A percentile compares a stretch with the other conserved stretches of the same genome.
Evolutionary conservation across 495 filamentous ascomycete species (phyloP).

Genomic region (Neurospora sp.): DNA sequence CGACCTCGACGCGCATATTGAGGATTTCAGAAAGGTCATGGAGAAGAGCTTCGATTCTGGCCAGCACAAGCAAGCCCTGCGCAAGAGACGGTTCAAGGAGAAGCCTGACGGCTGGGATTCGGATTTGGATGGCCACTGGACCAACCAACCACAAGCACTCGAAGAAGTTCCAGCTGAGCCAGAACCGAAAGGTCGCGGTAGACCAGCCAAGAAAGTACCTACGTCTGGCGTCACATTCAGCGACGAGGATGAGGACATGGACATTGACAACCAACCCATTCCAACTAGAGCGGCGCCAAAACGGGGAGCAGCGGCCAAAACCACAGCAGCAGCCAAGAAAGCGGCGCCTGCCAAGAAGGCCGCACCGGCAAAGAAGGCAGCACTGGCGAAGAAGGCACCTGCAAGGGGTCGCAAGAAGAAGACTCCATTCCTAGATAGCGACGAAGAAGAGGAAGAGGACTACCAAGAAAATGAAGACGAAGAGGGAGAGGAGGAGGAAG

Average conservation of each 20-base stretch:
- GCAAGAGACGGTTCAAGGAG: constrained; percentile 47
- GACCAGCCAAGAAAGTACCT: constrained; percentile 6
- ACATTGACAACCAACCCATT: constrained; percentile 23
- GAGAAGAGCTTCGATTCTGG: constrained; percentile 66
- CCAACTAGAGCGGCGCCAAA: constrained; percentile 22
- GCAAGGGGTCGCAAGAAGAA: constrained; percentile 37
- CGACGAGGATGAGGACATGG: constrained; percentile 29
- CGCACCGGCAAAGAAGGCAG: constrained; percentile 31
- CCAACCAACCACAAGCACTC: constrained; percentile 62
- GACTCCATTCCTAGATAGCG: constrained; percentile 46
- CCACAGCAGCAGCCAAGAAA: constrained; percentile 31
- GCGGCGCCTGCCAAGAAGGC: constrained; percentile 31
- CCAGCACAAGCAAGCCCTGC: constrained; percentile 45
- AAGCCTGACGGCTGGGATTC: constrained; percentile 83
- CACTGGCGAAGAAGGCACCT: constrained; percentile 27
- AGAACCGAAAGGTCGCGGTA: constrained; percentile 28
- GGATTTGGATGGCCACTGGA: constrained; percentile 79
- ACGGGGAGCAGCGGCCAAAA: constrained; percentile 26
- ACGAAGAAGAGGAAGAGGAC: constrained; percentile 52
- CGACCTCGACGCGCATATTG: constrained; percentile 57
- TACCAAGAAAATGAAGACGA: constrained; percentile 55
- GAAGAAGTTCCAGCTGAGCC: constrained; percentile 34
- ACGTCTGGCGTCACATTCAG: constrained; percentile 10
- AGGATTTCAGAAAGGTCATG: constrained; percentile 54
- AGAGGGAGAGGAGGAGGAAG: constrained; percentile 51